Conservation (phyloP, 495 filamentous ascomycete genomes). For the Annulohypoxylon bovei region DNA sequence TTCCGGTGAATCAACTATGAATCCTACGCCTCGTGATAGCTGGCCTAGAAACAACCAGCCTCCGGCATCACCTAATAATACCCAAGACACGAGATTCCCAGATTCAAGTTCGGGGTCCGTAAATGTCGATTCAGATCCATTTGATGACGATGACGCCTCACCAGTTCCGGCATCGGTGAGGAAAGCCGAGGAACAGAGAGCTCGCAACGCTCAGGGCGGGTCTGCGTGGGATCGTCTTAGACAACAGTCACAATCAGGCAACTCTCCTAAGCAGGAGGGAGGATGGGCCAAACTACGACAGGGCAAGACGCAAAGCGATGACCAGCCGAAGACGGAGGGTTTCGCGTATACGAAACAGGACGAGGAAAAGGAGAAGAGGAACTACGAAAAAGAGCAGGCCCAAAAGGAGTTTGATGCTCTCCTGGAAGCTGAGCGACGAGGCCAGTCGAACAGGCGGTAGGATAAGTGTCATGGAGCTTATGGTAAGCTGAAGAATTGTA, state of each 20-base stretch:
- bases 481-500: background rate
- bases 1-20: background rate
- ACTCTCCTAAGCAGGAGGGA: conserved; percentile 43
- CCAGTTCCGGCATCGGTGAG: conserved; percentile 47
- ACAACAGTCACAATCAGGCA: conserved; percentile 41
- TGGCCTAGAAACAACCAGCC: conserved; percentile 10
- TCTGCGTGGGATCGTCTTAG: conserved; percentile 56
- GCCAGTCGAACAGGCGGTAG: conserved; percentile 25
- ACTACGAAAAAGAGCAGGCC: conserved; percentile 53
- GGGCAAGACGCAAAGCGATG: conserved; percentile 33
- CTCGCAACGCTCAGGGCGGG: conserved; percentile 12
- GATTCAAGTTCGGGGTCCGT: background rate
- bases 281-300: conserved; percentile 42
- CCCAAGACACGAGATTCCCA: background rate
- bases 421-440: conserved; percentile 44
- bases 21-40: conserved; percentile 8
- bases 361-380: conserved; percentile 45
- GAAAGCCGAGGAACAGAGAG: conserved; percentile 13
- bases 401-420: conserved; percentile 60
- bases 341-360: conserved; percentile 50
- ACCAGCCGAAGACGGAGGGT: conserved; percentile 36
- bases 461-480: background rate
- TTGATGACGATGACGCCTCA: conserved; percentile 50
- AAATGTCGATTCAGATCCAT: conserved; percentile 47
- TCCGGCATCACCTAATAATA: conserved; percentile 1